Base-by-base conservation (phyloP, 2,329 filamentous ascomycete genomes). In the Hypomyces perniciosus region DNA sequence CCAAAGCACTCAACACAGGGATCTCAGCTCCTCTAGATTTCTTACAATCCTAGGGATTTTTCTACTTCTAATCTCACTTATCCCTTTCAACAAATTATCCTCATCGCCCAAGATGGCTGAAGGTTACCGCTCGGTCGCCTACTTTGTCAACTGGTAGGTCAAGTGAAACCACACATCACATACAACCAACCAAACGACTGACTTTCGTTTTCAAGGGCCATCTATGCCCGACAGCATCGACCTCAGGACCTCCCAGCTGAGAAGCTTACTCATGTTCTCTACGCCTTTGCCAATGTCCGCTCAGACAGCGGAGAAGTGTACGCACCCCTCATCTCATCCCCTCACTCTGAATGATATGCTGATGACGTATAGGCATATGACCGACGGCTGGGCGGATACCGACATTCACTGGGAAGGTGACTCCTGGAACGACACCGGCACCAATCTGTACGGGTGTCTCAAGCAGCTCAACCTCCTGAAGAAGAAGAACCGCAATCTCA, bases 381-480 rank as follows among this genome's bases (percentile, higher is more conserved):
- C 81, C 6, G 82, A 85, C 61, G 59, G 69, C 5, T 85, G 81
- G 81, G 77, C 81, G 44, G 83, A 85, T 65, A 81, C 79, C 1
- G 87, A 93, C 59, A 95, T 90, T 63, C 82, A 84, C 65, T 85
- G 77, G 74, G 79, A 83, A 26, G 77, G 76, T n/a, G 83, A 85
- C 64, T 80, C 75, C 43, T 85, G 83, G 83, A 85, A 87, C 56
- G 85, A 89, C 54, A 61, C 67, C 0, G 90, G 88, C 44, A 86
- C 78, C 54, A 95, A 96, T 66, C 75, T 95, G 34, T 96, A 95
- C 65, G 91, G 91, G 46, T 92, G 88, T 65, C 68, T 93, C 56
- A 96, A 96, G 73, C 90, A 96, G 70, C 79, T 96, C 34, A 89
- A 88, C 66, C 75, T 96, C 1, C 79, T 91, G 42, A 96, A 96